Evolutionary conservation across 1,139 yeast genomes (phyloP), one percentile per base, ranked within the genome.

Genomic region (Pichia sp.): DNA sequence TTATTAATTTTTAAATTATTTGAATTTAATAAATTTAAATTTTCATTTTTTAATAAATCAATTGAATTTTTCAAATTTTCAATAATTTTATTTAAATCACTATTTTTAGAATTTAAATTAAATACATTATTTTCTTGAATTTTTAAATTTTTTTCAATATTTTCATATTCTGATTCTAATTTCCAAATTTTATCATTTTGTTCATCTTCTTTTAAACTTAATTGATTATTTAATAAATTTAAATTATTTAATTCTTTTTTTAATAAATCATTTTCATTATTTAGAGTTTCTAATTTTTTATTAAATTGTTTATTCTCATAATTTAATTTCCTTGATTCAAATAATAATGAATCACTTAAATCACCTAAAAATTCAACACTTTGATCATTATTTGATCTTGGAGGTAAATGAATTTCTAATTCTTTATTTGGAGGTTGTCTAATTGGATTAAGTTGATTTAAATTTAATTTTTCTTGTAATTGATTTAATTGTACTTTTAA

Each of bases 311-410:
- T 77, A 58, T 81, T 83, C 49, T 83, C 90, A 8, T 82, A 81
- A 44, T 80, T 85, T 46, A 87, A 70, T 50, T 83, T 71, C 53
- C 97, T 76, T 58, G 96, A 87, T 64, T 89, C 95, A 27, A 75
- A 69, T 28, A 89, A 70, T 49, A 89, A 68, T 45, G 82, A 83
- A 58, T 87, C 95, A 63, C 94, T 84, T 51, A 89, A 67, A 2
- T 87, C 94, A 45, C 89, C 84, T 5, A 86, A 87, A 61, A 87
- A 87, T 55, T 82, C 79, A 68, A 86, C 78, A 53, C 87, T 92
- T 37, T 45, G 41, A 41, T 43, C 47, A 22, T 36, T 28, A 8
- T 35, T 24, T 12, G 48, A 22, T 22, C 41, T 11, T 11, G 56
- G 56, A n/a, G 58, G 58, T 20, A 55, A 37, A 44, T 59, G 50